Evolutionary conservation across 2,329 filamentous ascomycete genomes (phyloP).

Genomic region (Phaeosphaeriaceae sp.): DNA sequence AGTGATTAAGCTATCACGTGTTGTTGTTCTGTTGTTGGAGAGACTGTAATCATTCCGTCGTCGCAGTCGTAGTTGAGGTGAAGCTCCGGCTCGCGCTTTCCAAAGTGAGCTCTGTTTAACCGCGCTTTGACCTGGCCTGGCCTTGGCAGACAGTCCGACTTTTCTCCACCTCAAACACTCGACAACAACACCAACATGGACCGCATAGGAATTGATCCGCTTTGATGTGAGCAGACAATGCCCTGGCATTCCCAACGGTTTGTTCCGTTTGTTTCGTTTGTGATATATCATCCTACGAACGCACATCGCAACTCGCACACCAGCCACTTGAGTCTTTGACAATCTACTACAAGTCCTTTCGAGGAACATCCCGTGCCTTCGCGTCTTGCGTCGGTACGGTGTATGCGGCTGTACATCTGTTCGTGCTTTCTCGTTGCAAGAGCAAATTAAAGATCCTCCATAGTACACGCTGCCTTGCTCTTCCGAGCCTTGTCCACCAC

Average conservation of each 20-base stretch:
- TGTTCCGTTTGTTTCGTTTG: too few species aligned
- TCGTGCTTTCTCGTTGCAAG: conserved; percentile 55
- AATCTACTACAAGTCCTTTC: conserved; percentile 53
- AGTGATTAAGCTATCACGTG: background rate
- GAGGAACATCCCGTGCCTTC: conserved; percentile 52
- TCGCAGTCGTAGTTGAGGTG: conserved; percentile 6
- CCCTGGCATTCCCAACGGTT: too few species aligned
- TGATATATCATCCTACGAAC: too few species aligned
- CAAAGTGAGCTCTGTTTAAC: background rate
- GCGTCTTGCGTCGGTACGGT: conserved; percentile 56
- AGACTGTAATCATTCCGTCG: conserved; percentile 2
- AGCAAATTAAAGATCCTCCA: conserved; percentile 58
- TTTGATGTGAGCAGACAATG: conserved; percentile 1
- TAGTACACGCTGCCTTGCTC: conserved; percentile 61
- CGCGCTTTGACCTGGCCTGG: background rate
- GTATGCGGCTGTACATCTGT: conserved; percentile 50
- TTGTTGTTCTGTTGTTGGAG: background rate
- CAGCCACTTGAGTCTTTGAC: conserved; percentile 56
- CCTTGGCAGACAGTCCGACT: conserved; percentile 20
- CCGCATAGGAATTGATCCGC: background rate
- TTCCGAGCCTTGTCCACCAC: conserved; percentile 47
- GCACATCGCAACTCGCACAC: conserved; percentile 44
- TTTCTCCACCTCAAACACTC: conserved; percentile 8
- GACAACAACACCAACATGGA: background rate
- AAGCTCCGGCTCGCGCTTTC: conserved; percentile 12